Evolutionary conservation across 805 yeast species (phyloP), one percentile per base, ranked within the genome.

Genomic region (Wickerhamomyces alni): DNA sequence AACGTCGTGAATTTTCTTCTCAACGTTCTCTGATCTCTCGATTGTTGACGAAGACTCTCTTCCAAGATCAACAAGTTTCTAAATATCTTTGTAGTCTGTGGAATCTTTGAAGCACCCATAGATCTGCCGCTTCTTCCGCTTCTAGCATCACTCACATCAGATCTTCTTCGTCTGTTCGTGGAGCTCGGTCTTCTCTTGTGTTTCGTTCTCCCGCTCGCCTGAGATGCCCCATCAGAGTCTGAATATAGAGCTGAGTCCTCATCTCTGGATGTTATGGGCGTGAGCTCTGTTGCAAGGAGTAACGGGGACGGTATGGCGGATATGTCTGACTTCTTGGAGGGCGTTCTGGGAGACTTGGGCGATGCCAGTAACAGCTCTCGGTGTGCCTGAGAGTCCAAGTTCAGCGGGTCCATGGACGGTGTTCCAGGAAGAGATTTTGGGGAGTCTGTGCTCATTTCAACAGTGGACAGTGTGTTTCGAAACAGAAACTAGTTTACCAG

Each of bases 31-130:
- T 87, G 89, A 39, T 78, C 81, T n/a, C 71, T 65, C 35, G 82
- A 84, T 62, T 91, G 98, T 44, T 75, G 80, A 30, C 97, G 71
- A 37, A 93, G 66, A 39, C 87, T 80, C 55, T 89, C 95, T 59
- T 91, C 99, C 38, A 89, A 60, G 13, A 91, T 82, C 35, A 91
- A 65, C 48, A 93, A 62, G 57, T 91, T 88, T 35, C 94, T 73
- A 58, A 82, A 87, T 13, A 87, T 79, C 66, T 82, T 81, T 2
- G 88, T 84, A 0, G 84, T 72, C 8, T 79, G 75, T 9, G 72
- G 64, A 22, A 65, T 54, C 17, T 53, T 43, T 10, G 45, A 52
- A 8, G 38, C 44, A 33, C 55, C 48, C 8, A 47, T 42, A 5
- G 61, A 57, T 25, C 54, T 45, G 6, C 46, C 7, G 16, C 52